Conservation (phyloP, 257 asterid genomes). For the Scutellaria baicalensis region DNA sequence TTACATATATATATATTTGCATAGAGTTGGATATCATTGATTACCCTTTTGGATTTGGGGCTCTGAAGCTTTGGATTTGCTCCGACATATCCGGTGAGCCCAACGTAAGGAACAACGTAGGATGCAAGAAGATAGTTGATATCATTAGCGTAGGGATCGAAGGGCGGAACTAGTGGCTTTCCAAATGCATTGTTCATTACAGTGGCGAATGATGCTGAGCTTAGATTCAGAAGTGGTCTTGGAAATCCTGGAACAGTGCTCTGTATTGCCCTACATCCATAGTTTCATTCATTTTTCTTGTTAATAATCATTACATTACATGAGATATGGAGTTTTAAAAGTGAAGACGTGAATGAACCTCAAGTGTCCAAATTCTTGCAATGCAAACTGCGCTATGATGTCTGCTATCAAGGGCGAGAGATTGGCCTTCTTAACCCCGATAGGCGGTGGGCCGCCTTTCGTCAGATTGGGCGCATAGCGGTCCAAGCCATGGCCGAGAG, state of each 20-base stretch:
- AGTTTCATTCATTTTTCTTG: not conserved
- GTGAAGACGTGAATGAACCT: conserved; percentile 26
- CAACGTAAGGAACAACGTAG: conserved; percentile 74
- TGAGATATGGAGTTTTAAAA: not conserved
- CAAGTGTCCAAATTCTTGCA: conserved; percentile 84
- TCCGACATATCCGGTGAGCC: conserved; percentile 93
- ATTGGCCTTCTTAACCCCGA: conserved; percentile 43
- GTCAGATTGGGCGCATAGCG: conserved; percentile 40
- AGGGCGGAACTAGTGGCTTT: conserved; percentile 42
- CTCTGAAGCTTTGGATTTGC: conserved; percentile 59
- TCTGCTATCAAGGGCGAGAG: conserved; percentile 46
- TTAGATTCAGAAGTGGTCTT: conserved; percentile 59
- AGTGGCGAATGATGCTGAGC: conserved; percentile 46
- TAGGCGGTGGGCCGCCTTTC: conserved; percentile 57
- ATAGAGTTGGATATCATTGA: not conserved
- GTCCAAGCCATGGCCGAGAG: conserved; percentile 65
- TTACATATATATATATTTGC: not conserved
- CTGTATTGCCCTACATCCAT: conserved; percentile 74
- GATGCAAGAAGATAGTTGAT: conserved; percentile 73
- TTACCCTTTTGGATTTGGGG: conserved; percentile 48
- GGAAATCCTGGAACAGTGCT: conserved; percentile 61
- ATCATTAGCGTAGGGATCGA: conserved; percentile 77
- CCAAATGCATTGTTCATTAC: conserved; percentile 56
- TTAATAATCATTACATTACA: not conserved
- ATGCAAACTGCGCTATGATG: conserved; percentile 64